A percentile compares a stretch with the other conserved stretches of the same genome.
Evolutionary conservation across 2,329 filamentous ascomycete species (phyloP).

Genomic region (Aureobasidium namibiae): DNA sequence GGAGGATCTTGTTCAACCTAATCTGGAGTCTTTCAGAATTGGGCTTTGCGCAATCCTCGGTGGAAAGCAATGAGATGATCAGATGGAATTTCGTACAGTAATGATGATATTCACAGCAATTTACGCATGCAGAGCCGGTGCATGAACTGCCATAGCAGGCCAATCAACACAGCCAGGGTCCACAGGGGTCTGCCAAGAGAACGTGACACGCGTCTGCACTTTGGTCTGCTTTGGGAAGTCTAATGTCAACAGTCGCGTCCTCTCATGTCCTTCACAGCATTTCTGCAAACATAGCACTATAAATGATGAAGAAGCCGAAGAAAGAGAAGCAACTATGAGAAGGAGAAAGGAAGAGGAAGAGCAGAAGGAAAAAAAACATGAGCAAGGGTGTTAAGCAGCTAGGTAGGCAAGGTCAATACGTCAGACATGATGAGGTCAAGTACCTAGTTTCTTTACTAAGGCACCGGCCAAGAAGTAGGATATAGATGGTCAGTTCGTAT

Average conservation of each 20-base stretch:
- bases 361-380: slow-evolving; percentile 69
- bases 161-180: slow-evolving; percentile 1
- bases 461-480: slow-evolving; percentile 24
- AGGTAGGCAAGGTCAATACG: slow-evolving; percentile 86
- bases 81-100: background rate
- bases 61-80: background rate
- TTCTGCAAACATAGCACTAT: slow-evolving; percentile 49
- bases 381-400: slow-evolving; percentile 71
- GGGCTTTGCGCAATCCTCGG: no score
- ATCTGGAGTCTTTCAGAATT: background rate
- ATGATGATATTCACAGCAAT: background rate
- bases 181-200: background rate
- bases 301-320: slow-evolving; percentile 58
- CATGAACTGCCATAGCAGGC: background rate
- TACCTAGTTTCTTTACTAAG: slow-evolving; percentile 84
- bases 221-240: slow-evolving; percentile 3
- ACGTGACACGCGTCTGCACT: background rate
- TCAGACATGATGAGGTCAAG: slow-evolving; percentile 96
- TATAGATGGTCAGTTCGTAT: no score
- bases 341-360: slow-evolving; percentile 83
- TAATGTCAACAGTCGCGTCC: slow-evolving; percentile 8
- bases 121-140: background rate
- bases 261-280: background rate
- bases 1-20: background rate
- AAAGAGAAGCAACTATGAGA: slow-evolving; percentile 66